These are phyloP conservation scores for Herpetospermum pedunculosum DNA, from an alignment of 306 rosid genomes.

Conservation along the genomic window DNA sequence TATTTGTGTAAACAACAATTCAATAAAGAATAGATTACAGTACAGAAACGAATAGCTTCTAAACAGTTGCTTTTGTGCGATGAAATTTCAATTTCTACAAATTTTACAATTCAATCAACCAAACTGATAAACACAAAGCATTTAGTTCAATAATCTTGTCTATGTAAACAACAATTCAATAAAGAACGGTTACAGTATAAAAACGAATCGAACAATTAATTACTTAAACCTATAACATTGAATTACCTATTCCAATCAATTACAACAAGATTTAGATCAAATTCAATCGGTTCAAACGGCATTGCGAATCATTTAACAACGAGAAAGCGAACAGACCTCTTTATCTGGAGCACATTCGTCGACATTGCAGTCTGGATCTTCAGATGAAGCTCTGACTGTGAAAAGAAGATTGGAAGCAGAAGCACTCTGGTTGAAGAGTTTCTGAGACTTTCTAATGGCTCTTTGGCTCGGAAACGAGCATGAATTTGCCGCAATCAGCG, in stretches of 20 bases:
- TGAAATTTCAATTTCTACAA: not conserved
- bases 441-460: constrained; percentile 32
- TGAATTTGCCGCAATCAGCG: constrained; percentile 50
- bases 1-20: not conserved
- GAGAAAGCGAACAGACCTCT: constrained; percentile 38
- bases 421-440: constrained; percentile 11
- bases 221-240: not conserved
- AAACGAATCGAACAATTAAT: not conserved
- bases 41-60: too few relatives aligned
- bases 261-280: not conserved
- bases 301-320: not conserved
- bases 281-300: not conserved
- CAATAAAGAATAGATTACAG: not conserved
- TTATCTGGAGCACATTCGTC: constrained; percentile 95
- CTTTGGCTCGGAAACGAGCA: constrained; percentile 33
- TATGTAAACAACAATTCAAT: not conserved
- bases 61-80: not conserved
- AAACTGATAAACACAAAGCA: not conserved
- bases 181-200: not conserved
- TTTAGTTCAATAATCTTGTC: not conserved
- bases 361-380: constrained; percentile 69
- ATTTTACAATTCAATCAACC: not conserved
- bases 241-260: not conserved
- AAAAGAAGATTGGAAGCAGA: constrained; percentile 8
- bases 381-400: constrained; percentile 51